These are phyloP conservation scores for Marvania coccoides DNA, from an alignment of 139 green algal genomes.

Conservation along the genomic window DNA sequence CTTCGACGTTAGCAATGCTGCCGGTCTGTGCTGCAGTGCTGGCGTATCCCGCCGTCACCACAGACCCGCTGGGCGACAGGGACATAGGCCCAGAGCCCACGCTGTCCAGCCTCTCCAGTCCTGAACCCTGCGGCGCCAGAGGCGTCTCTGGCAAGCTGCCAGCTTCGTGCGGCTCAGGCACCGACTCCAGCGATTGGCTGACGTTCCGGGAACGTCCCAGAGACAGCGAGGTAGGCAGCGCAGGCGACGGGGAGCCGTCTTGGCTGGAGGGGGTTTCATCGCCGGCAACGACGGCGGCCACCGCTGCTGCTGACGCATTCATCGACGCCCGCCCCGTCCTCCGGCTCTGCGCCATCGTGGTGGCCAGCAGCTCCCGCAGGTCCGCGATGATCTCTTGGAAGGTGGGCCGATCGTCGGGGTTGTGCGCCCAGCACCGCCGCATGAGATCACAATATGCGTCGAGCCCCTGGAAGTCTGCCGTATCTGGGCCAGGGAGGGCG, in stretches of 20 bases:
- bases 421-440: conserved; percentile 55
- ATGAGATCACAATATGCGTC: conserved; percentile 54
- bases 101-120: too few species aligned
- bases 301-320: neutral
- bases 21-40: neutral
- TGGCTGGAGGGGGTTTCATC: too few species aligned
- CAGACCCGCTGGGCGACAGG: too few species aligned
- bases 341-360: neutral
- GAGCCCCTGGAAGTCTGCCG: conserved; percentile 21
- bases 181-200: too few species aligned
- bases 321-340: neutral
- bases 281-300: neutral
- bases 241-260: too few species aligned
- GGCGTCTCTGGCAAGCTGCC: too few species aligned
- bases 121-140: too few species aligned
- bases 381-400: conserved; percentile 54
- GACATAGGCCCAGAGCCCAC: too few species aligned
- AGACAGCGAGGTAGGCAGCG: too few species aligned
- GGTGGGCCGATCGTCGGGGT: conserved; percentile 27
- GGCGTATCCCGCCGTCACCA: neutral
- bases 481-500: conserved; percentile 36
- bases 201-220: too few species aligned
- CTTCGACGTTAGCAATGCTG: neutral
- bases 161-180: too few species aligned
- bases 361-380: conserved; percentile 26